Conservation (phyloP, 2,329 filamentous ascomycete species). For the Botryosphaeria agaves region DNA sequence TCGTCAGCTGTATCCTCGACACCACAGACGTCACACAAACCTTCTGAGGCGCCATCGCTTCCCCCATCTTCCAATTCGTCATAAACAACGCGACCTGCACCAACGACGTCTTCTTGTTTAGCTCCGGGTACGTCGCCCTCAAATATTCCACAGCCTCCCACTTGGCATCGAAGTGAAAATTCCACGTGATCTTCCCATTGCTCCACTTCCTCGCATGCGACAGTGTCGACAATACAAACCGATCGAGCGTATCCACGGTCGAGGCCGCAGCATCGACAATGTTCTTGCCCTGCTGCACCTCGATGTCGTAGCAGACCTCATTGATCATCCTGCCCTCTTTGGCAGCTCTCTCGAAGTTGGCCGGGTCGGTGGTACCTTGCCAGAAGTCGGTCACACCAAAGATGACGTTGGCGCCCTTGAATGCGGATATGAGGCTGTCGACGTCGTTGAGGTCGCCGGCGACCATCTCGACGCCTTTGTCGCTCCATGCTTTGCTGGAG, state of each 20-base stretch:
- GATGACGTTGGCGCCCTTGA: conserved; percentile 11
- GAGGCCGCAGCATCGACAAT: conserved; percentile 15
- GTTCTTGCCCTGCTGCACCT: conserved; percentile 15
- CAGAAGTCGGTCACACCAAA: conserved; percentile 19
- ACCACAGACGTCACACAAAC: conserved; percentile 1
- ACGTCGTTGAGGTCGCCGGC: conserved; percentile 10
- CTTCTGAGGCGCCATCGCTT: conserved; percentile 7
- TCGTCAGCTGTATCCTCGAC: not conserved
- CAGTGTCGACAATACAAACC: conserved; percentile 10
- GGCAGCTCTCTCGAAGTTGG: conserved; percentile 7
- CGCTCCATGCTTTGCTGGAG: conserved; percentile 10
- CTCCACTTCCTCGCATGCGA: conserved; percentile 10
- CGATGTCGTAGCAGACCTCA: conserved; percentile 9
- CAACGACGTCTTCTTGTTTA: conserved; percentile 8
- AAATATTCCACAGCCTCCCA: conserved; percentile 11
- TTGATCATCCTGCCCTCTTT: conserved; percentile 8
- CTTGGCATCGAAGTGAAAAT: conserved; percentile 15
- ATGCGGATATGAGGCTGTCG: conserved; percentile 8
- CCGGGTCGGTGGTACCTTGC: conserved; percentile 7
- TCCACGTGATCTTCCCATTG: conserved; percentile 8
- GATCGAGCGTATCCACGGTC: conserved; percentile 7
- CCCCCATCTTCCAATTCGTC: conserved; percentile 9
- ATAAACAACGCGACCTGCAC: conserved; percentile 7
- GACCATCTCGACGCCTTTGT: conserved; percentile 10
- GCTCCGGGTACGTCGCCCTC: conserved; percentile 5